phyloP scores from a whole-genome alignment of 495 filamentous ascomycete genomes.

The Usnea hakonensis region DNA sequence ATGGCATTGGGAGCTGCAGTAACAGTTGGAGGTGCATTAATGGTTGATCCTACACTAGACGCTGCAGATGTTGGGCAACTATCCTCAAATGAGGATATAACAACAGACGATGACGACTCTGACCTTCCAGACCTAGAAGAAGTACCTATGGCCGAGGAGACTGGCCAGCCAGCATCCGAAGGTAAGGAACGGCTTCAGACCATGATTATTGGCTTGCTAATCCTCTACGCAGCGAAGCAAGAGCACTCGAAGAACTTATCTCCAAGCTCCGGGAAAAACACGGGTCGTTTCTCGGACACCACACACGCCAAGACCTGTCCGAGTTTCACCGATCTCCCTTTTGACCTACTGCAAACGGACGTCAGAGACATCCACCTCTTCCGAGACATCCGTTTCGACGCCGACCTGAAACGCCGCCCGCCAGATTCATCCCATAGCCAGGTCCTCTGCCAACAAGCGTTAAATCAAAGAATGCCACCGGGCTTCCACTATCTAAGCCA shows the following conservation, averaged over 20 bases:
- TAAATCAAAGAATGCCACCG: slow-evolving; percentile 37
- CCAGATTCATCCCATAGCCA: slow-evolving; percentile 26
- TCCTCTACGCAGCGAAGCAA: not conserved
- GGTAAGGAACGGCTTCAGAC: not conserved
- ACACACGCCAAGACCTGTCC: not conserved
- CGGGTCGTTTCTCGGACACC: not conserved
- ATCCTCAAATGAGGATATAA: not conserved
- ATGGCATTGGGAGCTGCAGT: not conserved
- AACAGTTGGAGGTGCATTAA: not conserved
- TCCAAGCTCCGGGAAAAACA: not conserved
- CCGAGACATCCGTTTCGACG: not conserved
- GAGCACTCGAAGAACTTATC: not conserved
- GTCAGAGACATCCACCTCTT: slow-evolving; percentile 21
- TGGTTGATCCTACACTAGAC: not conserved
- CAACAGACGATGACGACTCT: not conserved
- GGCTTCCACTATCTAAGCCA: slow-evolving; percentile 32
- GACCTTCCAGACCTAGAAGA: not conserved
- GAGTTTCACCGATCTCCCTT: slow-evolving; percentile 25
- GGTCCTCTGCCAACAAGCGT: slow-evolving; percentile 39
- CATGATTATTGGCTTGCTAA: not conserved
- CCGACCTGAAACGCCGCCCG: not conserved
- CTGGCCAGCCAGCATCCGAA: not conserved
- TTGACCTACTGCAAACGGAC: slow-evolving; percentile 15
- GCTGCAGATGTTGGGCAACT: not conserved
- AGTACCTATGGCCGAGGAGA: not conserved